A percentile compares a stretch with the other conserved stretches of the same genome.
Evolutionary conservation across 2,329 filamentous ascomycete species (phyloP).

Genomic region (Cercospora sesami): DNA sequence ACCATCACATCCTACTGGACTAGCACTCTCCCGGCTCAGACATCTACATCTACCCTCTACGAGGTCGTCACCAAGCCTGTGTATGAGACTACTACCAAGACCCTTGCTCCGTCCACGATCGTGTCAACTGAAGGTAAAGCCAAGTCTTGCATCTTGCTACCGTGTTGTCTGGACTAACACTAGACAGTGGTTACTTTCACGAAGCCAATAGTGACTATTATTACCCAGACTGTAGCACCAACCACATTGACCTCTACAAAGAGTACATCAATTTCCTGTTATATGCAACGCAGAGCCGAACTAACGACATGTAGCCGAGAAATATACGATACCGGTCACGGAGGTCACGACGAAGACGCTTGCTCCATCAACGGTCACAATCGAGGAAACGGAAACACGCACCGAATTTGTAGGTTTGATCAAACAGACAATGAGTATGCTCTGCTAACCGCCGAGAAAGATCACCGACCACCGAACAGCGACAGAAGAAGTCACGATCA

Average conservation of each 20-base stretch:
- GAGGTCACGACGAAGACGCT: conserved; percentile 4
- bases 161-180: neutral
- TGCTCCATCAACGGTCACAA: conserved; percentile 3
- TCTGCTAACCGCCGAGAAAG: neutral
- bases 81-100: conserved; percentile 6
- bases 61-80: conserved; percentile 6
- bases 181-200: neutral
- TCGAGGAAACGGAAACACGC: conserved; percentile 7
- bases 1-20: neutral
- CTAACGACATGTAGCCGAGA: neutral
- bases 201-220: neutral
- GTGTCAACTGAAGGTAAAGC: conserved; percentile 5
- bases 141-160: neutral
- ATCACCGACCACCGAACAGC: neutral
- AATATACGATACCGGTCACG: conserved; percentile 6
- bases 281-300: neutral
- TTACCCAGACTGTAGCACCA: conserved; percentile 9
- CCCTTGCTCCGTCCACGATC: conserved; percentile 9
- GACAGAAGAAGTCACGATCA: conserved; percentile 2
- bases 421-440: neutral
- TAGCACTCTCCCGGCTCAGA: neutral
- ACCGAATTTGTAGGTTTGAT: neutral
- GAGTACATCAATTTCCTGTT: neutral
- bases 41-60: conserved; percentile 3
- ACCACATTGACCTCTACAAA: conserved; percentile 4